Conservation (phyloP, 2,329 filamentous ascomycete genomes). For the Ceratocystis cubensis region DNA sequence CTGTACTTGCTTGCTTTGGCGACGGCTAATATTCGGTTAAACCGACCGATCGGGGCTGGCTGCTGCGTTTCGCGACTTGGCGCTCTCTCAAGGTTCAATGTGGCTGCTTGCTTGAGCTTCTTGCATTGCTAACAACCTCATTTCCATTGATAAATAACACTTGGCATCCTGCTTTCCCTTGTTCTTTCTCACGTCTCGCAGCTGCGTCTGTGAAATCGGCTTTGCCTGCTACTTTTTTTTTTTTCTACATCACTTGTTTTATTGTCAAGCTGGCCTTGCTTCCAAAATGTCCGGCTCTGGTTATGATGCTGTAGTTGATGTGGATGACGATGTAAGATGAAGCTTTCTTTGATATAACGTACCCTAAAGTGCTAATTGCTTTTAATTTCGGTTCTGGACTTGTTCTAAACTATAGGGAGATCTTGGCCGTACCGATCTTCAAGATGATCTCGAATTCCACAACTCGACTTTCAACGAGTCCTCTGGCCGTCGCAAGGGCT, state of each 20-base stretch:
- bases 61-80: slow-evolving; percentile 17
- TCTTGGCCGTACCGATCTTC: slow-evolving; percentile 92
- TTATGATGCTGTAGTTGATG: slow-evolving; percentile 96
- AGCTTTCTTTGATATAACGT: slow-evolving; percentile 10
- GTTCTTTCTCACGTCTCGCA: not conserved
- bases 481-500: slow-evolving; percentile 36
- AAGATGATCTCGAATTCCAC: slow-evolving; percentile 99
- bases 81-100: not conserved
- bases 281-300: slow-evolving; percentile 63
- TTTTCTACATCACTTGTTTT: not conserved
- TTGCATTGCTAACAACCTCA: not conserved
- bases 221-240: slow-evolving; percentile 5
- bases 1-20: not conserved
- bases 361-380: slow-evolving; percentile 22
- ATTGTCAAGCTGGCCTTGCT: slow-evolving; percentile 17
- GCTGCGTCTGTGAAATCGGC: not conserved
- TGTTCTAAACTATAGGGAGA: slow-evolving; percentile 58
- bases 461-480: slow-evolving; percentile 68
- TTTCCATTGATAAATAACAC: not conserved
- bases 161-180: not conserved
- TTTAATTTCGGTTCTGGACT: not conserved
- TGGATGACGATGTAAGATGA: slow-evolving; percentile 72
- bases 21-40: slow-evolving; percentile 5
- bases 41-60: not conserved
- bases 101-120: not conserved